These are phyloP conservation scores for Fusarium penzigii DNA, from an alignment of 2,329 filamentous ascomycete species.

Conservation along the genomic window DNA sequence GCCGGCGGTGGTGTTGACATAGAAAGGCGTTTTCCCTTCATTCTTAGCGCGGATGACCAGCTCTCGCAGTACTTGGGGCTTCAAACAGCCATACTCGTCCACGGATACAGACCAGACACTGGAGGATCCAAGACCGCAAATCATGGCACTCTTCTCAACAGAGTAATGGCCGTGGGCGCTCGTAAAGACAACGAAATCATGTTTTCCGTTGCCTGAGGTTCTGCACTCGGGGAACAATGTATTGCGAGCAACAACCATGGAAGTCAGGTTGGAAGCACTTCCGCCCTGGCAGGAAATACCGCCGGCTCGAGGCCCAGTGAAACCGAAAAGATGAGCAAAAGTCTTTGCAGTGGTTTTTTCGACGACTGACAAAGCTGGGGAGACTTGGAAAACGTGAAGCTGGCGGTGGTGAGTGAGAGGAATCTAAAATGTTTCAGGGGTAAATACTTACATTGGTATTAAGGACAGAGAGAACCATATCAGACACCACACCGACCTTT, in stretches of 20 bases:
- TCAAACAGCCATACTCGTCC: constrained; percentile 72
- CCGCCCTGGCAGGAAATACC: constrained; percentile 82
- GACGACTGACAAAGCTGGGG: constrained; percentile 81
- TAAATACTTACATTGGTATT: constrained; percentile 77
- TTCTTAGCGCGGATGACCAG: constrained; percentile 61
- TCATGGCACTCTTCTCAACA: constrained; percentile 91
- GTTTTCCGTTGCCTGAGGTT: constrained; percentile 63
- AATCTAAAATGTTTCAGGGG: background rate
- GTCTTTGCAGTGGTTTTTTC: constrained; percentile 79
- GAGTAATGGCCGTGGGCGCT: constrained; percentile 91
- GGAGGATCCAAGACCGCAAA: constrained; percentile 77
- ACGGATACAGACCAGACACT: constrained; percentile 76
- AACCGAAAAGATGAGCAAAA: constrained; percentile 76
- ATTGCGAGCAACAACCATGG: constrained; percentile 86
- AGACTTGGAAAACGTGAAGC: constrained; percentile 86
- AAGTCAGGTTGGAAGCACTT: constrained; percentile 80
- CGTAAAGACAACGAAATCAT: constrained; percentile 81
- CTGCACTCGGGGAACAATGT: constrained; percentile 80
- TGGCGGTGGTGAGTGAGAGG: constrained; percentile 11
- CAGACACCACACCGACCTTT: constrained; percentile 80
- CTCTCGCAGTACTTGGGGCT: constrained; percentile 62
- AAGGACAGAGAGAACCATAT: constrained; percentile 79
- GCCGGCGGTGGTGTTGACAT: constrained; percentile 93
- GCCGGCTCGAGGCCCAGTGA: constrained; percentile 68
- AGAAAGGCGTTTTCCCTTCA: constrained; percentile 80